phyloP scores from a whole-genome alignment of 139 green algal genomes.

The Coelastrella sp. region DNA sequence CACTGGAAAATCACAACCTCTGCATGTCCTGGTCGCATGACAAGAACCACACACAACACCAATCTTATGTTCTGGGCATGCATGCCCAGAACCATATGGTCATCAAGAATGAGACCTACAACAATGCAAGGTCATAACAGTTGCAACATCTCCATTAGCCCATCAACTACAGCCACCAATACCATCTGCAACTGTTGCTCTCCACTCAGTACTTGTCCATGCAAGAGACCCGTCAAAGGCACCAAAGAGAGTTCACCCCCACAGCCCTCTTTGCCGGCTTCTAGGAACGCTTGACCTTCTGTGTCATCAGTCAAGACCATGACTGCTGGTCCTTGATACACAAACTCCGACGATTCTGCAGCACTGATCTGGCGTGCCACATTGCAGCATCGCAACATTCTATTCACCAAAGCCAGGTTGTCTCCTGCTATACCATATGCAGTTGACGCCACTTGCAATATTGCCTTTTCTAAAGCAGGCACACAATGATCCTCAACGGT shows the following conservation, averaged over 20 bases:
- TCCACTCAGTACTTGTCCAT: conserved; percentile 26
- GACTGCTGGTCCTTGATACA: conserved; percentile 66
- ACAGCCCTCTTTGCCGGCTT: conserved; percentile 43
- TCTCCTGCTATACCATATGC: not conserved
- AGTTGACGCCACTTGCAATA: not conserved
- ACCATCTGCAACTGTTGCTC: conserved; percentile 25
- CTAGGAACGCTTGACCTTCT: conserved; percentile 65
- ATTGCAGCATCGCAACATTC: conserved; percentile 8
- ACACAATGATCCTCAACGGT: not conserved
- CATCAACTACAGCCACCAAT: conserved; percentile 47
- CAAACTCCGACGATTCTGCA: not conserved
- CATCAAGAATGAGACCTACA: too few species aligned
- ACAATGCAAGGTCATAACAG: too few species aligned
- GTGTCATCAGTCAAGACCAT: conserved; percentile 70
- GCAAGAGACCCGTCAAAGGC: not conserved
- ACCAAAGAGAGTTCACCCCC: conserved; percentile 24
- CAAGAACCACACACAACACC: too few species aligned
- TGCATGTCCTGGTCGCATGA: too few species aligned
- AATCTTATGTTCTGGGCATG: too few species aligned
- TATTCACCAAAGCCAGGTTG: not conserved
- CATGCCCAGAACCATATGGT: too few species aligned
- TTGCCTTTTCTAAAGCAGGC: not conserved
- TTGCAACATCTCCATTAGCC: conserved; percentile 57
- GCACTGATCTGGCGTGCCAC: conserved; percentile 3
- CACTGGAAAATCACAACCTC: too few species aligned